A percentile compares a stretch with the other conserved stretches of the same genome.
Conservation (phyloP, 2,329 filamentous ascomycete species). For the Periconia sp. region DNA sequence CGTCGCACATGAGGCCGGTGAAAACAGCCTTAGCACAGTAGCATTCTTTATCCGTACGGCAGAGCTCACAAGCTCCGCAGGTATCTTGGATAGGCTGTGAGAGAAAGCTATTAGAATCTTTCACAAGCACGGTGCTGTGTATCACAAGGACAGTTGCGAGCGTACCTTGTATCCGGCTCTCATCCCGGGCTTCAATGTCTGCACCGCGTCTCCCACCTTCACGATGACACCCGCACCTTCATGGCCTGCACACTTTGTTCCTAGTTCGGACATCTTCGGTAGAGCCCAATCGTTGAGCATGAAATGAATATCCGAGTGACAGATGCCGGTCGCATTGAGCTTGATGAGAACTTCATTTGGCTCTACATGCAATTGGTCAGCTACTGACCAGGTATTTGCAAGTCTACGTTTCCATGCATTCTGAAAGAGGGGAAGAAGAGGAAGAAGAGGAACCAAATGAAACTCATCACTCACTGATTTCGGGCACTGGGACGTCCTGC, state of each 20-base stretch:
- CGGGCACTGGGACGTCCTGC: constrained; percentile 54
- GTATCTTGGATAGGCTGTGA: constrained; percentile 32
- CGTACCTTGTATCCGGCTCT: constrained; percentile 44
- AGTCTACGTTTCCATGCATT: constrained; percentile 1
- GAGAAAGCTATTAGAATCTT: neutral
- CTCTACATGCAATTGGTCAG: constrained; percentile 35
- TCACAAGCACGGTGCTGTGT: no score
- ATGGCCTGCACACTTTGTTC: constrained; percentile 58
- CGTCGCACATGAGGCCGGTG: constrained; percentile 51
- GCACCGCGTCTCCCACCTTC: constrained; percentile 60
- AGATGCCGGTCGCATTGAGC: constrained; percentile 64
- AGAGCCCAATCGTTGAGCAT: constrained; percentile 61
- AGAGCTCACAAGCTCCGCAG: constrained; percentile 51
- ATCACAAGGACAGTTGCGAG: no score
- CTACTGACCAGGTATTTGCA: neutral
- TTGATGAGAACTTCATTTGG: constrained; percentile 63
- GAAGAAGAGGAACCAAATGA: constrained; percentile 14
- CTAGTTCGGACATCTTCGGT: constrained; percentile 47
- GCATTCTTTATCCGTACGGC: constrained; percentile 60
- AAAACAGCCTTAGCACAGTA: constrained; percentile 57
- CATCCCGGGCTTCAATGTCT: constrained; percentile 52
- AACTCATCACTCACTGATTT: no score
- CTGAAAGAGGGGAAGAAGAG: neutral
- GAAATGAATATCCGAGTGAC: constrained; percentile 64
- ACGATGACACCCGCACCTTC: constrained; percentile 66